phyloP scores from a whole-genome alignment of 805 yeast genomes.

The Zygoascus ofunaensis region DNA sequence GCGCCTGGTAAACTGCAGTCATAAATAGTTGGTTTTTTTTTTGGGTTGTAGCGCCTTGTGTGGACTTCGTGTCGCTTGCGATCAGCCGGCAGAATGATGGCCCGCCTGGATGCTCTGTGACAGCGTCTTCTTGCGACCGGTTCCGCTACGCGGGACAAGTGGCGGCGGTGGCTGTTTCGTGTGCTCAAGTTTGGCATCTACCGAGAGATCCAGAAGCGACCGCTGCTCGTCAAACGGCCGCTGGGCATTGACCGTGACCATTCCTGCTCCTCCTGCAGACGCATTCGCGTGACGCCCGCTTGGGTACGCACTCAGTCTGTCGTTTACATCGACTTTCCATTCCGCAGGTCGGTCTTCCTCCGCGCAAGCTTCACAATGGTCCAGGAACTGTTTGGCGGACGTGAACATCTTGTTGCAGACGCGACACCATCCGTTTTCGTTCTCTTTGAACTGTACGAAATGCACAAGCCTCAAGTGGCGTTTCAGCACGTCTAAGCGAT shows the following conservation, averaged over 20 bases:
- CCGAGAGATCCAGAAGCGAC: slow-evolving; percentile 5
- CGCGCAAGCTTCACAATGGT: slow-evolving; percentile 60
- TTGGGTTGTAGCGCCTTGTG: no score
- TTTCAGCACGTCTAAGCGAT: slow-evolving; percentile 63
- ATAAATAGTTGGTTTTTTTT: no score
- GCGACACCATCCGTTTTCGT: slow-evolving; percentile 61
- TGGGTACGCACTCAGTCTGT: no score
- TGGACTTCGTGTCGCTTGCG: no score
- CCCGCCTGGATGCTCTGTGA: slow-evolving; percentile 19
- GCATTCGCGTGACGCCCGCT: no score
- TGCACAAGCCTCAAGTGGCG: slow-evolving; percentile 66
- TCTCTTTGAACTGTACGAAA: slow-evolving; percentile 40
- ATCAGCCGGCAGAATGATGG: slow-evolving; percentile 12
- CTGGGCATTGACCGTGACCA: slow-evolving; percentile 12
- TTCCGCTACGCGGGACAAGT: slow-evolving; percentile 1
- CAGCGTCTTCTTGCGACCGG: slow-evolving; percentile 15
- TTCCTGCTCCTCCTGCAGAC: slow-evolving; percentile 6
- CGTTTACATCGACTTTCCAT: slow-evolving; percentile 21
- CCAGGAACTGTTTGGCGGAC: slow-evolving; percentile 47
- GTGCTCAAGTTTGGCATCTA: neutral
- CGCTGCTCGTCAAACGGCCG: slow-evolving; percentile 8
- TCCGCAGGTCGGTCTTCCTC: slow-evolving; percentile 22
- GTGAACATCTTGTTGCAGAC: slow-evolving; percentile 51
- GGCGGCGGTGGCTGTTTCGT: neutral
- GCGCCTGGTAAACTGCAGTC: no score